These are phyloP conservation scores for Caryopteris hybrid DNA, from an alignment of 305 asterid genomes.

Conservation along the genomic window DNA sequence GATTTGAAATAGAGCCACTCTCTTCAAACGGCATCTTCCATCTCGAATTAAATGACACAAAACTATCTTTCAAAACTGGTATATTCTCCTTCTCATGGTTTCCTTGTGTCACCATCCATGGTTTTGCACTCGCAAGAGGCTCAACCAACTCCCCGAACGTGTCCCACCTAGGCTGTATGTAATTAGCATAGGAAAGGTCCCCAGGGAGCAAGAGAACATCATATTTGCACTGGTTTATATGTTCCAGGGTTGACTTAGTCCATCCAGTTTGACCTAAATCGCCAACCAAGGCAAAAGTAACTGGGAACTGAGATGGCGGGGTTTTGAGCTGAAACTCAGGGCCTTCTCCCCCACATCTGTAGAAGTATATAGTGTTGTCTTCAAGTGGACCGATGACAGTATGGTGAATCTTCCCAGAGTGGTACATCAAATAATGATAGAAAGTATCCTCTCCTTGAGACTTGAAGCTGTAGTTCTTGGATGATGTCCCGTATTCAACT, in stretches of 20 bases:
- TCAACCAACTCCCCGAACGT: constrained; percentile 79
- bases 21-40: constrained; percentile 91
- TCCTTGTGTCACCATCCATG: constrained; percentile 98
- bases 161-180: constrained; percentile 69
- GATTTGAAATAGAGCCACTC: constrained; percentile 74
- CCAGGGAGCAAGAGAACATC: constrained; percentile 82
- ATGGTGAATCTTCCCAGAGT: constrained; percentile 77
- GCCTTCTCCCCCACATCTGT: constrained; percentile 67
- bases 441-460: constrained; percentile 60
- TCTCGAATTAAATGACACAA: constrained; percentile 66
- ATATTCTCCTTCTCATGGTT: constrained; percentile 78
- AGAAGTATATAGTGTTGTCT: constrained; percentile 50
- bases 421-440: constrained; percentile 55
- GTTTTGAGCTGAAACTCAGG: constrained; percentile 72
- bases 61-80: constrained; percentile 38
- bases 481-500: constrained; percentile 64
- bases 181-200: constrained; percentile 86
- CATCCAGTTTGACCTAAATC: constrained; percentile 93
- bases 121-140: constrained; percentile 81
- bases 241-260: constrained; percentile 77
- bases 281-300: constrained; percentile 70
- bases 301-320: constrained; percentile 69
- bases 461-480: constrained; percentile 41
- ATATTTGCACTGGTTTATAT: constrained; percentile 55
- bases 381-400: constrained; percentile 76